Evolutionary conservation across 1,284 basidiomycete genomes (phyloP).

Genomic region (Golubevia sp.): DNA sequence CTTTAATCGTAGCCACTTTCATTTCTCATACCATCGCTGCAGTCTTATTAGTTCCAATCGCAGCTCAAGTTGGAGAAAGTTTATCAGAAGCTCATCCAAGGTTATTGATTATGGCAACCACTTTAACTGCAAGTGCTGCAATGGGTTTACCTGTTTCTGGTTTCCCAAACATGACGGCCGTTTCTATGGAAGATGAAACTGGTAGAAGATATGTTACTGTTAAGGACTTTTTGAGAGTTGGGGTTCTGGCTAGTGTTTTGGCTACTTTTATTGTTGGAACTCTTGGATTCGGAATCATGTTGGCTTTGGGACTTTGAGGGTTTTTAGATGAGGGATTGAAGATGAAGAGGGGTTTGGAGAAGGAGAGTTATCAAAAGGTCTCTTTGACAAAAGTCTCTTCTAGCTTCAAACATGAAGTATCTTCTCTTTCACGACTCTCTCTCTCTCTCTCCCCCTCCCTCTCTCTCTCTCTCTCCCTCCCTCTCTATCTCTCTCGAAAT

Average conservation of each 20-base stretch:
- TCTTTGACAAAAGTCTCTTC: too few species aligned
- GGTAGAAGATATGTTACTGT: conserved; percentile 70
- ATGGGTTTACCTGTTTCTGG: conserved; percentile 99
- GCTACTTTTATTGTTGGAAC: conserved; percentile 68
- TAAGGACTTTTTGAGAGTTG: conserved; percentile 86
- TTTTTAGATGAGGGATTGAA: too few species aligned
- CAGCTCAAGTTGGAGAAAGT: conserved; percentile 81
- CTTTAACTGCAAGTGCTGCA: conserved; percentile 87
- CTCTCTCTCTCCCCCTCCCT: too few species aligned
- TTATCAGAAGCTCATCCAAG: conserved; percentile 64
- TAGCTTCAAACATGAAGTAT: too few species aligned
- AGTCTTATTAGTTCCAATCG: conserved; percentile 93
- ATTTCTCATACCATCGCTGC: conserved; percentile 74
- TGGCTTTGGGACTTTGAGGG: conserved; percentile 67
- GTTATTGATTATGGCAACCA: conserved; percentile 68
- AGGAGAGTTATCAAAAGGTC: too few species aligned
- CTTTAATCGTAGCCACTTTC: conserved; percentile 73
- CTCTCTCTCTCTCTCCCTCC: too few species aligned
- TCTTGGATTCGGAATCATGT: conserved; percentile 69
- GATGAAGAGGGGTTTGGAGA: too few species aligned
- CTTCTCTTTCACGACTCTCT: too few species aligned
- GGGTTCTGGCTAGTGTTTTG: conserved; percentile 85
- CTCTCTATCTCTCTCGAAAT: too few species aligned
- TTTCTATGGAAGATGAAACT: conserved; percentile 92
- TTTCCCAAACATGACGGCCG: conserved; percentile 75